These are phyloP conservation scores for Serendipita vermifera DNA, from an alignment of 768 basidiomycete species.

Conservation along the genomic window DNA sequence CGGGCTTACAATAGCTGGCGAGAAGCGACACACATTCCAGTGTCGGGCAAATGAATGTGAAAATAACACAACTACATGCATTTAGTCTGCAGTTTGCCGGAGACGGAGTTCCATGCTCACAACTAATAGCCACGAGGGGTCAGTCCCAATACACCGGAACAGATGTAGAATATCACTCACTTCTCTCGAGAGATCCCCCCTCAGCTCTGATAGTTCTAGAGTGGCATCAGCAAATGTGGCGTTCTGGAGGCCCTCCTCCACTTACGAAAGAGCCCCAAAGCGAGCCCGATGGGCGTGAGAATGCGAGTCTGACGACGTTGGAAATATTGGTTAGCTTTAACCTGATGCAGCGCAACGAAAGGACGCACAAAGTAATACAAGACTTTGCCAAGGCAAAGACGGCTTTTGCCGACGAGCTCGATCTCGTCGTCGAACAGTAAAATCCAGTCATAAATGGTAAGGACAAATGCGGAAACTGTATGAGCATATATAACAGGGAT, in stretches of 20 bases:
- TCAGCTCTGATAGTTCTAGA: not conserved
- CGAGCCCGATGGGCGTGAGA: not conserved
- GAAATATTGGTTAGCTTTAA: not conserved
- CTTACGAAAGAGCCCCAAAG: not conserved
- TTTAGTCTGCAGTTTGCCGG: not conserved
- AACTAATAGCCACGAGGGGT: no score
- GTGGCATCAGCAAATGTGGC: no score
- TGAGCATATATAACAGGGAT: no score
- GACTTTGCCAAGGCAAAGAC: not conserved
- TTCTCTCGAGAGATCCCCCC: not conserved
- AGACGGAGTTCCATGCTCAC: no score
- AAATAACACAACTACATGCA: not conserved
- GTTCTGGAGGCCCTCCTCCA: no score
- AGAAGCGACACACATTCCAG: not conserved
- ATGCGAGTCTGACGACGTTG: not conserved
- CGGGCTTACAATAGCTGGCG: conserved; percentile 2
- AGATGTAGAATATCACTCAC: no score
- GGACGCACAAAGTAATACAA: conserved; percentile 2
- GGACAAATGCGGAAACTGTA: not conserved
- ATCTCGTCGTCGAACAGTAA: not conserved
- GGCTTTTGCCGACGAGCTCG: not conserved
- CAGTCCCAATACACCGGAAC: not conserved
- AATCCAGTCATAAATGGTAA: conserved; percentile 3
- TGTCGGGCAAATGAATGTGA: not conserved
- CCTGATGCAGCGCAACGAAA: no score